Evolutionary conservation across 768 basidiomycete species (phyloP), one percentile per base, ranked within the genome.

Genomic region (Auriscalpium vulgare): DNA sequence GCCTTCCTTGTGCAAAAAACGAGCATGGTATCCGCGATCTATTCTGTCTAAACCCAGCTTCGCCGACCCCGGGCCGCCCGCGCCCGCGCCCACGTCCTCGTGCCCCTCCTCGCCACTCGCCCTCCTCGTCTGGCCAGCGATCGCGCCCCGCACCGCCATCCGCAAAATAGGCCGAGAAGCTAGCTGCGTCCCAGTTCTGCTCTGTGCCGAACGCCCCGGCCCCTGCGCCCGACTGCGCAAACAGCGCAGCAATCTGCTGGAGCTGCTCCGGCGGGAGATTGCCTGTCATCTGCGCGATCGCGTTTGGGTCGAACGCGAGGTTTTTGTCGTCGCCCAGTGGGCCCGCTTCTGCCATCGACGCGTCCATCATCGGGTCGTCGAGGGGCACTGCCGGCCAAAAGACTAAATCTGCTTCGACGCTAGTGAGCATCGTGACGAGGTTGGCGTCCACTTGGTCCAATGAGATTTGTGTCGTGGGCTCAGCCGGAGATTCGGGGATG

Each of bases 1-100:
- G 87, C 89, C 88, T 91, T 88, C 88, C 89, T 82, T 83, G 80
- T 75, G 82, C 81, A 81, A 84, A 91, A 78, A 91, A 91, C 80
- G 78, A 86, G 87, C 89, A 91, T 74, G 86, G 84, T 84, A 81
- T 84, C 84, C 85, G 82, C 83, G 84, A 62, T 63, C 56, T 89
- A 81, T 75, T 87, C 72, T 79, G 79, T 85, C 79, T 87, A 85
- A 77, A 81, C 62, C 80, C 83, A 21, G 58, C 78, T 79, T 50
- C 81, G 79, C 50, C 78, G 69, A n/a, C 79, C 79, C 57, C 79
- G 70, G 23, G 79, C 80, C 53, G 29, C 29, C 77, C 75, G 47
- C 75, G 60, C 73, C 74, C 60, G 71, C 74, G 63, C 66, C 67
- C 61, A 76, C 77, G 63, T 77, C 81, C 61, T 72, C 76, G 67